Percentiles rank a stretch among this genome's conserved stretches.
Conservation (phyloP, 495 filamentous ascomycete genomes). For the Staphylotrichum longicolle region DNA sequence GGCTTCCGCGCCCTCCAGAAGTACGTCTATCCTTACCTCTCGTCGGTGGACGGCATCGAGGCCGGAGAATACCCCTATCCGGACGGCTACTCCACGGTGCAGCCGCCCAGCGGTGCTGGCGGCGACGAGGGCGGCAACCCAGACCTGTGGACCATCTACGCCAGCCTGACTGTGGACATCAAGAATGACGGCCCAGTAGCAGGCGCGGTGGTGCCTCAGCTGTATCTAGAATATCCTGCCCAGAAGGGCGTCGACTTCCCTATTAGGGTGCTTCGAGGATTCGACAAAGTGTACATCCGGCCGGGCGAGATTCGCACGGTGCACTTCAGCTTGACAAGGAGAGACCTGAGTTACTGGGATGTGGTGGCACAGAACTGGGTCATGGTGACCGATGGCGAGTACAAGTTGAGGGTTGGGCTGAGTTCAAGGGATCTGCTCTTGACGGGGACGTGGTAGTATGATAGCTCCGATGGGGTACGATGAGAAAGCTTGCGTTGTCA, state of each 20-base stretch:
- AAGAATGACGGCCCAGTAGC: conserved; percentile 64
- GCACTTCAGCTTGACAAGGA: conserved; percentile 68
- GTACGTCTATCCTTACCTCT: conserved; percentile 88
- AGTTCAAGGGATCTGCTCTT: conserved; percentile 42
- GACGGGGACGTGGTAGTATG: conserved; percentile 36
- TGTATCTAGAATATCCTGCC: conserved; percentile 76
- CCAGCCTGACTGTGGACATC: conserved; percentile 60
- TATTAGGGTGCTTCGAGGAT: conserved; percentile 69
- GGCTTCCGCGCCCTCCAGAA: conserved; percentile 67
- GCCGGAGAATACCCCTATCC: conserved; percentile 66
- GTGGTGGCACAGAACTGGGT: conserved; percentile 78
- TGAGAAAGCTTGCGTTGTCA: no score
- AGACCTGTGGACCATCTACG: conserved; percentile 68
- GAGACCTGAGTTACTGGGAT: conserved; percentile 82
- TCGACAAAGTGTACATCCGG: conserved; percentile 68
- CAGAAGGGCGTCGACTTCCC: conserved; percentile 68
- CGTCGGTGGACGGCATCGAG: conserved; percentile 55
- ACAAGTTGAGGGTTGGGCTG: conserved; percentile 45
- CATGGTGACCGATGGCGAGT: conserved; percentile 53
- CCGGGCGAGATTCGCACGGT: conserved; percentile 58
- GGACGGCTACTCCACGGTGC: conserved; percentile 59
- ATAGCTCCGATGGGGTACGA: no score
- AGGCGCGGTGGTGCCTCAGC: conserved; percentile 76
- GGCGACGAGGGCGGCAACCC: conserved; percentile 86
- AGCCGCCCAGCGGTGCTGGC: conserved; percentile 63